These are phyloP conservation scores for Starmerella khaoyaiensis DNA, from an alignment of 805 yeast genomes.

Conservation along the genomic window DNA sequence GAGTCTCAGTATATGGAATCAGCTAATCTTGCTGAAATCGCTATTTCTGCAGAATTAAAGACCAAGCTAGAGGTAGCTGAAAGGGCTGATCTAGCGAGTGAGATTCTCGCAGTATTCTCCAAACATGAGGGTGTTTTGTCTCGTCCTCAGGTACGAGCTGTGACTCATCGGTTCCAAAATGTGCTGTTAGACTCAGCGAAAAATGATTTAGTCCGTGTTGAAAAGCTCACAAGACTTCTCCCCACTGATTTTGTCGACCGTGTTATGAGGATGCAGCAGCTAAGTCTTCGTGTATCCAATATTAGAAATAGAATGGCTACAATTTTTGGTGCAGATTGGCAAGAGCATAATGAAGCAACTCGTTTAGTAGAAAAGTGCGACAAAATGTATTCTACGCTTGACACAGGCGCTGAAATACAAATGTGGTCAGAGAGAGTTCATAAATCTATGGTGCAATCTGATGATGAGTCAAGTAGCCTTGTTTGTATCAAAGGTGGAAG, in stretches of 20 bases:
- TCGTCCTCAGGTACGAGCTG: conserved; percentile 44
- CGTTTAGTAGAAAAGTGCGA: conserved; percentile 41
- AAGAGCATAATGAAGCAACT: conserved; percentile 50
- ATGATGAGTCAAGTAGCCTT: too few relatives aligned
- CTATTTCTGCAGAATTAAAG: conserved; percentile 33
- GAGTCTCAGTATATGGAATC: conserved; percentile 35
- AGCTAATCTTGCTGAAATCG: conserved; percentile 35
- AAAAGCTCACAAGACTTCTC: not conserved
- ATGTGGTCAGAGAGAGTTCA: conserved; percentile 34
- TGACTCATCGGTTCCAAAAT: conserved; percentile 47
- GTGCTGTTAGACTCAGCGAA: conserved; percentile 36
- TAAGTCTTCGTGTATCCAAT: conserved; percentile 33
- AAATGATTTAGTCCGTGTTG: conserved; percentile 3
- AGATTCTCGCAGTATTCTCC: conserved; percentile 41
- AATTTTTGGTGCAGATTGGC: conserved; percentile 52
- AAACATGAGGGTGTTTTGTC: conserved; percentile 37
- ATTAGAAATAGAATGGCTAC: conserved; percentile 36
- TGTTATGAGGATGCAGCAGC: conserved; percentile 42
- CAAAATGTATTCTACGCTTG: conserved; percentile 35
- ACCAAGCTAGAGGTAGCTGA: conserved; percentile 31
- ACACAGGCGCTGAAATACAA: conserved; percentile 32
- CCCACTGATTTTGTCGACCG: conserved; percentile 25
- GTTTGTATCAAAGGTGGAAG: not conserved
- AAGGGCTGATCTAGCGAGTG: conserved; percentile 25
- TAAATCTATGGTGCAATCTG: too few relatives aligned